phyloP scores from a whole-genome alignment of 2,329 filamentous ascomycete genomes.

The Alternaria sp. region DNA sequence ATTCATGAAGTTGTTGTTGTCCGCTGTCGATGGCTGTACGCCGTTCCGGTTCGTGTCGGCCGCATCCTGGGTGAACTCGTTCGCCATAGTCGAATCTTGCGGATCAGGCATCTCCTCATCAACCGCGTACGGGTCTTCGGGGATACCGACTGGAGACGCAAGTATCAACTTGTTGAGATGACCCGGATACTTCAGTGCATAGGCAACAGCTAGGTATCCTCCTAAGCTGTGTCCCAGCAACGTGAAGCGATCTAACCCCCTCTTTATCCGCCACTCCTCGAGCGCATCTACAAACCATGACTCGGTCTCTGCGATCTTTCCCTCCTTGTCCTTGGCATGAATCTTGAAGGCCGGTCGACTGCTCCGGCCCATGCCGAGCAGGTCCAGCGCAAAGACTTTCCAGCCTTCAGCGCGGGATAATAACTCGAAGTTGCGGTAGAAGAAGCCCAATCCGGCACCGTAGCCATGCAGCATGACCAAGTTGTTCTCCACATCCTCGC shows the following conservation, averaged over 20 bases:
- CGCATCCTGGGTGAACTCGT: constrained; percentile 82
- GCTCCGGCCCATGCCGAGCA: constrained; percentile 93
- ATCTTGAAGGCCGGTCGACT: constrained; percentile 84
- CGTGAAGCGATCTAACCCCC: constrained; percentile 91
- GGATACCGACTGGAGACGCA: constrained; percentile 91
- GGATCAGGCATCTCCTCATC: constrained; percentile 80
- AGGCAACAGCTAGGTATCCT: constrained; percentile 93
- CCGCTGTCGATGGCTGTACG: constrained; percentile 68
- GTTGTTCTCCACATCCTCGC: constrained; percentile 80
- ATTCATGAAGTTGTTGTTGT: constrained; percentile 64
- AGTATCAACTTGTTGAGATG: constrained; percentile 95
- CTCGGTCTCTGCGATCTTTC: constrained; percentile 87
- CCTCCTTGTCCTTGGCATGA: constrained; percentile 77
- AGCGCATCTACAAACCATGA: constrained; percentile 95
- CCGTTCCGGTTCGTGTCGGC: constrained; percentile 68
- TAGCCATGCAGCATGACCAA: constrained; percentile 97
- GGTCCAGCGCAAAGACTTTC: constrained; percentile 91
- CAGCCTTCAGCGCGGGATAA: constrained; percentile 80
- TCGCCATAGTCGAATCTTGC: constrained; percentile 72
- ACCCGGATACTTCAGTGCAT: constrained; percentile 95
- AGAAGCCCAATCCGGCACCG: constrained; percentile 93
- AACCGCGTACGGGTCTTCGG: constrained; percentile 90
- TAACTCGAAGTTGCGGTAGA: constrained; percentile 96
- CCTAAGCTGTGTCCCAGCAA: constrained; percentile 91
- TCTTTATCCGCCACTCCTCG: constrained; percentile 91